These are phyloP conservation scores for Globisporangium sylvaticum DNA, from an alignment of 352 stramenopile species.

Conservation along the genomic window DNA sequence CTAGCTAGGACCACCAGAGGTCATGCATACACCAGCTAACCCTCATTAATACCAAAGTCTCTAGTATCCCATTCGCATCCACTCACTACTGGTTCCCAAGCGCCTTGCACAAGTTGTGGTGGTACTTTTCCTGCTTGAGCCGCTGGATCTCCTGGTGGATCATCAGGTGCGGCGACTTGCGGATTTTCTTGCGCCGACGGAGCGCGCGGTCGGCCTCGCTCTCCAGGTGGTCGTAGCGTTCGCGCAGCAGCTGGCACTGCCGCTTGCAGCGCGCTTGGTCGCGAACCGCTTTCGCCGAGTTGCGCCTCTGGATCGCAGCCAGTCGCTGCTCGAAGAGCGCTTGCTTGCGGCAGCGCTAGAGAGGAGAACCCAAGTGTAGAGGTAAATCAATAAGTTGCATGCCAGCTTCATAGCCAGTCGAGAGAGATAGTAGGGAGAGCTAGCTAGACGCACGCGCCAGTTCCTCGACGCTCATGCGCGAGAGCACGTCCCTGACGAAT, in stretches of 20 bases:
- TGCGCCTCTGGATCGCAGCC: slow-evolving; percentile 24
- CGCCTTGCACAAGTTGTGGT: slow-evolving; percentile 9
- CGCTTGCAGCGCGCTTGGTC: slow-evolving; percentile 32
- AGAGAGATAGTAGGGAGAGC: not conserved
- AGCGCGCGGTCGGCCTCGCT: slow-evolving; percentile 51
- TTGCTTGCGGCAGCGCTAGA: slow-evolving; percentile 40
- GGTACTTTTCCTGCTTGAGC: slow-evolving; percentile 39
- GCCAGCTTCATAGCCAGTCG: not conserved
- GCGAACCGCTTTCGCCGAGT: slow-evolving; percentile 27
- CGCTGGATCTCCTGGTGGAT: slow-evolving; percentile 56
- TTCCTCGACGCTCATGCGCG: slow-evolving; percentile 51
- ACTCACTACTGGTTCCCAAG: not conserved
- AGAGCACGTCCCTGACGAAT: slow-evolving; percentile 34
- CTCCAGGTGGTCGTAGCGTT: slow-evolving; percentile 51
- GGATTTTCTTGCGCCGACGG: slow-evolving; percentile 42
- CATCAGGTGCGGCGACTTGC: slow-evolving; percentile 53
- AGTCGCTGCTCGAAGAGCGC: slow-evolving; percentile 36
- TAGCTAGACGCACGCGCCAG: slow-evolving; percentile 26
- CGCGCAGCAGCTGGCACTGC: slow-evolving; percentile 37
- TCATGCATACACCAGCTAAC: not conserved
- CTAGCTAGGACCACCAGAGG: not conserved
- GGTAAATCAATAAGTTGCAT: no score
- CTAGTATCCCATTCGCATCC: not conserved
- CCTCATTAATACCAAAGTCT: not conserved
- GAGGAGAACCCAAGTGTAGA: no score